Base-by-base conservation (phyloP, 768 basidiomycete species). In the Melanogaster broomeanus region DNA sequence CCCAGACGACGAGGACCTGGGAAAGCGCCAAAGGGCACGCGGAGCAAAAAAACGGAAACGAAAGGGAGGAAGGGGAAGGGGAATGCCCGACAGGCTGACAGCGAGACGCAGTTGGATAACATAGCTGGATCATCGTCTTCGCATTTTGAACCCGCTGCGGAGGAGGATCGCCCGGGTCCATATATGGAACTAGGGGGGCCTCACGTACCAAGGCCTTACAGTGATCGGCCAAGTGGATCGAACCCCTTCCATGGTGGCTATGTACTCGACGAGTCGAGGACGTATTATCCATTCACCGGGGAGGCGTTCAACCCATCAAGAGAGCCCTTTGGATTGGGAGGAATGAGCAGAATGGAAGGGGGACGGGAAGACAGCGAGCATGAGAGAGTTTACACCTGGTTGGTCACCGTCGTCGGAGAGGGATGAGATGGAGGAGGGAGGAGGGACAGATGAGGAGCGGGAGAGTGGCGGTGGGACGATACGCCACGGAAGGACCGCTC, bases 1-100 rank as follows among this genome's bases (percentile, higher is more conserved):
- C 71, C 72, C 10, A 68, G 79, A 62, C 80, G 88, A 30, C 80
- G 89, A 42, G 89, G 89, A 2, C 87, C 88, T 49, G 88, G 88
- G 24, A 89, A 85, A 70, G 84, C 85, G 38, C 81, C 83, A 27
- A 84, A 84, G 62, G 84, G 85, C 12, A 71, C 74, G 33, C 77
- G 75, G 57, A 60, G 69, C 49, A 80, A 75, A 72, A 79, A 74
- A 62, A 57, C 58, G 40, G 62, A 63, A 57, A 60, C 52, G 52
- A 65, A 49, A 58, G 49, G 58, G 56, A 56, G 55, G 56, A 62
- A 42, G 45, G 42, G 51, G 28, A 52, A 37, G 13, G 44, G 51
- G 49, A 55, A 52, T 42, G 43, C 52, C 57, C 64, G 64, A 66
- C 27, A 35, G 44, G 44, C 16, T 28, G 21, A 24, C 6, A 13